A percentile compares a stretch with the other conserved stretches of the same genome.
Conservation (phyloP, 2,329 filamentous ascomycete genomes). For the Pseudogymnoascus sp. region DNA sequence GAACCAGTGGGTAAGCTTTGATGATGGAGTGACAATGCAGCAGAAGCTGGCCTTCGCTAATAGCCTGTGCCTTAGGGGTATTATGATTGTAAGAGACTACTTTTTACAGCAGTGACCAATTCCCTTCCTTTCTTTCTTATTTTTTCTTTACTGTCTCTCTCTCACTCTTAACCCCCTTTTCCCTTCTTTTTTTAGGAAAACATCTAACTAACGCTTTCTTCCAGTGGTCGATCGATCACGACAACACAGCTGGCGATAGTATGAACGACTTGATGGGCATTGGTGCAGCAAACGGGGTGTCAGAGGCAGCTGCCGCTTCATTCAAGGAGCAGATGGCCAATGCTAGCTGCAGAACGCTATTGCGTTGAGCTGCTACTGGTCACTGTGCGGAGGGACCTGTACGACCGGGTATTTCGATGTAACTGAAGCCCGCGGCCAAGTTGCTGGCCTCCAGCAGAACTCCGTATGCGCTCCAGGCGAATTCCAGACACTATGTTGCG, state of each 20-base stretch:
- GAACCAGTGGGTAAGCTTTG: no score
- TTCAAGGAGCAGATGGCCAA: slow-evolving; percentile 8
- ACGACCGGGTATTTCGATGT: slow-evolving; percentile 12
- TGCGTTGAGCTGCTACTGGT: slow-evolving; percentile 14
- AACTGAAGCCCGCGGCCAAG: slow-evolving; percentile 14
- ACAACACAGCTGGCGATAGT: slow-evolving; percentile 12
- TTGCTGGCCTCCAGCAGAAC: slow-evolving; percentile 9
- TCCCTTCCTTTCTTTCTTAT: no score
- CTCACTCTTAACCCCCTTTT: no score
- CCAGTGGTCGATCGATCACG: background rate
- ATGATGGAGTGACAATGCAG: no score
- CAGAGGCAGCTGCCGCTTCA: slow-evolving; percentile 1
- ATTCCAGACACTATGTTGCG: slow-evolving; percentile 11
- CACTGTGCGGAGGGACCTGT: slow-evolving; percentile 12
- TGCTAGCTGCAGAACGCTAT: slow-evolving; percentile 9
- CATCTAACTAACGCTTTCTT: background rate
- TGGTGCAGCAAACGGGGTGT: slow-evolving; percentile 12
- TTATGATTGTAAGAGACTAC: no score
- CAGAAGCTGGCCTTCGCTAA: no score
- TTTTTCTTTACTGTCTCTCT: no score
- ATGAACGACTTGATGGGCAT: slow-evolving; percentile 14
- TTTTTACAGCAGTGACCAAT: no score
- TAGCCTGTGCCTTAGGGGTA: no score
- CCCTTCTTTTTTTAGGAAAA: no score
- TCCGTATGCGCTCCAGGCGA: slow-evolving; percentile 11